Evolutionary conservation across 2,329 filamentous ascomycete species (phyloP), one percentile per base, ranked within the genome.

Genomic region (Tolypocladium ovalisporum): DNA sequence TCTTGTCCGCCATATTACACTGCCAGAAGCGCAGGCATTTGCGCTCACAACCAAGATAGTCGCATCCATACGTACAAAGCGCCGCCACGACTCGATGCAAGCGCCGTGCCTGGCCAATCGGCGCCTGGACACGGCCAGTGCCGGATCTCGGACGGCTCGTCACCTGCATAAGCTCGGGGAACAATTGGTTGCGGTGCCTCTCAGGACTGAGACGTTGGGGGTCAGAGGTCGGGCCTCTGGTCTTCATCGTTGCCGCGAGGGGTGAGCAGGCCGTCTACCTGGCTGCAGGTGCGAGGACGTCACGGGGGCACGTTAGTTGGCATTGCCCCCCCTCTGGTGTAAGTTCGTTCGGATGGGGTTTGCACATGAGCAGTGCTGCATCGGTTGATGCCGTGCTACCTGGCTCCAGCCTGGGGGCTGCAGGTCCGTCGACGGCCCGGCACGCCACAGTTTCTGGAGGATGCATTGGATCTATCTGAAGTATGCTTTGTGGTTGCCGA

Each of bases 91-190:
- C n/a, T n/a, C n/a, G n/a, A 24, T 27, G 15, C 22, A 56, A 51
- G 44, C 44, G 36, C 44, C 34, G 47, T 32, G 55, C 35, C 36
- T 7, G 15, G 52, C 52, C 52, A 54, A 54, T 40, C 36, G 22
- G 52, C 35, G 52, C 22, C 35, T 29, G 8, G 52, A n/a, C 24
- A 19, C 36, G 36, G 52, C 52, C 34, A 37, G n/a, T 54, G 52
- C 52, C 52, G 35, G 36, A 24, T 54, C 52, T 24, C 9, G n/a
- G 34, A n/a, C 13, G 15, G 52, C 34, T 40, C 40, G 49, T 58
- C 59, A 55, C 59, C 52, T 56, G 59, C 57, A 58, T 58, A 55
- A 57, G 36, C 35, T 15, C n/a, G 10, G 13, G n/a, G 34, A 27
- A 19, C 34, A 53, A 49, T 49, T 49, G 44, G 44, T 9, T 17